phyloP scores from a whole-genome alignment of 768 basidiomycete genomes.

The Suillus discolor region DNA sequence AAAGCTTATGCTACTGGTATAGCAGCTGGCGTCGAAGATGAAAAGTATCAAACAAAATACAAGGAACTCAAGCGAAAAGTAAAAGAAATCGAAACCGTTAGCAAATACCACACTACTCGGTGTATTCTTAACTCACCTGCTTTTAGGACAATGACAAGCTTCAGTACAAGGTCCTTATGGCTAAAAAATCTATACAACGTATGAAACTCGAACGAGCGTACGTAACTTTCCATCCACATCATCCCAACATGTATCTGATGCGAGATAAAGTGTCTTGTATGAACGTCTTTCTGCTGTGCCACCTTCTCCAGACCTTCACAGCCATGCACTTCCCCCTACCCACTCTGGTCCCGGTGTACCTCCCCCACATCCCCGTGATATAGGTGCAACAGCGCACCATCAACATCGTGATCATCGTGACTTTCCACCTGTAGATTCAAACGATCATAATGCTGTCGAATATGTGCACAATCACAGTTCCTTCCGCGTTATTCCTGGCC shows the following conservation, averaged over 20 bases:
- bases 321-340: constrained; percentile 37
- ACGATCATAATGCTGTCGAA: constrained; percentile 51
- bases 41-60: constrained; percentile 87
- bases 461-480: constrained; percentile 52
- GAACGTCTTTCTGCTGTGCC: constrained; percentile 70
- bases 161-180: constrained; percentile 75
- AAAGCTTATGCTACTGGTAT: constrained; percentile 59
- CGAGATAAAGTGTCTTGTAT: constrained; percentile 63
- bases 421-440: constrained; percentile 41
- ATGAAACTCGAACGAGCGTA: constrained; percentile 90
- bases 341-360: constrained; percentile 40
- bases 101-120: constrained; percentile 23
- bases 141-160: constrained; percentile 87
- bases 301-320: constrained; percentile 53
- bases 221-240: constrained; percentile 36
- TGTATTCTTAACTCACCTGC: constrained; percentile 13
- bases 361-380: constrained; percentile 33
- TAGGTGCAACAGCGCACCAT: constrained; percentile 22
- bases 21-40: constrained; percentile 80
- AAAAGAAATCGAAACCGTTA: constrained; percentile 79
- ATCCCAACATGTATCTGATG: constrained; percentile 24
- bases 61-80: constrained; percentile 88
- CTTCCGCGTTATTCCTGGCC: constrained; percentile 45
- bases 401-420: constrained; percentile 41
- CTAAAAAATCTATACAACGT: constrained; percentile 81